Evolutionary conservation across 2,329 filamentous ascomycete genomes (phyloP).

Genomic region (Fusarium chlamydosporum): DNA sequence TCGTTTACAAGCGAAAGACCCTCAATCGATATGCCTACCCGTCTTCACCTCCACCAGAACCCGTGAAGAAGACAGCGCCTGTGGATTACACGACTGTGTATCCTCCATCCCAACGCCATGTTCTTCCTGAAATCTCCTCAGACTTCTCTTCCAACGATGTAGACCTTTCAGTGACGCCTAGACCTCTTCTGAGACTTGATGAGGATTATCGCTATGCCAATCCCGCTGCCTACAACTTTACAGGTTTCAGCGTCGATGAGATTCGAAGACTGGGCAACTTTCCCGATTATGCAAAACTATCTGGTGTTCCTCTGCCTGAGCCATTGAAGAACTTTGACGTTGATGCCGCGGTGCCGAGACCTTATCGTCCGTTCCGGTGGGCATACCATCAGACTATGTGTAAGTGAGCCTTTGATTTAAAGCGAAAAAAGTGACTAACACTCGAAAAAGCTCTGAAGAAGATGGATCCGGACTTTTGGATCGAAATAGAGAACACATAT

Average conservation of each 20-base stretch:
- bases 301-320: slow-evolving; percentile 78
- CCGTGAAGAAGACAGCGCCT: slow-evolving; percentile 30
- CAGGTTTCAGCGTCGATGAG: slow-evolving; percentile 78
- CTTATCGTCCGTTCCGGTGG: slow-evolving; percentile 87
- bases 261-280: slow-evolving; percentile 80
- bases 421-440: slow-evolving; percentile 51
- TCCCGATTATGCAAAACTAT: slow-evolving; percentile 81
- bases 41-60: slow-evolving; percentile 30
- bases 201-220: slow-evolving; percentile 55
- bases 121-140: slow-evolving; percentile 29
- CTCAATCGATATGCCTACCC: slow-evolving; percentile 27
- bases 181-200: slow-evolving; percentile 53
- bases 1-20: slow-evolving; percentile 42
- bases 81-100: slow-evolving; percentile 49
- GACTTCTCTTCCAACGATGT: slow-evolving; percentile 5
- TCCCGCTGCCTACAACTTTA: slow-evolving; percentile 68
- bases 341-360: slow-evolving; percentile 75
- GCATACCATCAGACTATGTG: slow-evolving; percentile 92
- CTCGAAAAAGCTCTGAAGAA: slow-evolving; percentile 75
- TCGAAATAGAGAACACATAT: slow-evolving; percentile 87
- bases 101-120: slow-evolving; percentile 47
- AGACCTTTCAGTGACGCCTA: slow-evolving; percentile 30
- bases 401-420: slow-evolving; percentile 55
- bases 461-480: slow-evolving; percentile 86
- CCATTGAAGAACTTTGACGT: slow-evolving; percentile 77